Percentiles rank a stretch among this genome's conserved stretches.
Evolutionary conservation across 345 rosid genomes (phyloP).

Genomic region (Physaria fendleri): DNA sequence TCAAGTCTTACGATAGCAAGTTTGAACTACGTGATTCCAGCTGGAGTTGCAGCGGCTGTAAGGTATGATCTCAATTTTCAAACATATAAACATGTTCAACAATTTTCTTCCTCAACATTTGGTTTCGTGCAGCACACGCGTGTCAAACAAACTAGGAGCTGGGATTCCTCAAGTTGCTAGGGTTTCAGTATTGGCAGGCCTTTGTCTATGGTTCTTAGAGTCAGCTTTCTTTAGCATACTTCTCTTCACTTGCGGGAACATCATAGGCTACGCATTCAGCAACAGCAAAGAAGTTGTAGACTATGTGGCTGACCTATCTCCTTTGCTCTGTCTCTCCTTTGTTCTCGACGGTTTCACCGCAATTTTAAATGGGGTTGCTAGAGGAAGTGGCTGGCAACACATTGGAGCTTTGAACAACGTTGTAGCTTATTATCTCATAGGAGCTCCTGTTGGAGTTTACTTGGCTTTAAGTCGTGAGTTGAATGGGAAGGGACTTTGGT

Average conservation of each 20-base stretch:
- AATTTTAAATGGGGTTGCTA: slow-evolving; percentile 31
- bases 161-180: slow-evolving; percentile 17
- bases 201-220: slow-evolving; percentile 23
- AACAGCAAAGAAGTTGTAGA: slow-evolving; percentile 17
- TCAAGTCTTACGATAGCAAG: slow-evolving; percentile 26
- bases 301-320: slow-evolving; percentile 31
- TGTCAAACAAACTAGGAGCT: slow-evolving; percentile 42
- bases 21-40: slow-evolving; percentile 28
- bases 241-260: slow-evolving; percentile 21
- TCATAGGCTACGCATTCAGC: slow-evolving; percentile 13
- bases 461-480: slow-evolving; percentile 25
- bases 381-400: slow-evolving; percentile 40
- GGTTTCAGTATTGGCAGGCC: slow-evolving; percentile 8
- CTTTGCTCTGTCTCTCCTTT: slow-evolving; percentile 31
- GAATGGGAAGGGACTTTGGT: slow-evolving; percentile 36
- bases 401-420: slow-evolving; percentile 33
- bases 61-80: slow-evolving; percentile 12
- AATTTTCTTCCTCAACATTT: not conserved
- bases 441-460: slow-evolving; percentile 34
- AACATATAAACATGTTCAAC: not conserved
- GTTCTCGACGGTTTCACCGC: slow-evolving; percentile 30
- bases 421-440: slow-evolving; percentile 26
- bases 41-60: slow-evolving; percentile 30
- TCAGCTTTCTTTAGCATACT: slow-evolving; percentile 24
- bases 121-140: slow-evolving; percentile 32